Evolutionary conservation across 1,139 yeast species (phyloP), one percentile per base, ranked within the genome.

Genomic region (Debaryomyces psychrophilus): DNA sequence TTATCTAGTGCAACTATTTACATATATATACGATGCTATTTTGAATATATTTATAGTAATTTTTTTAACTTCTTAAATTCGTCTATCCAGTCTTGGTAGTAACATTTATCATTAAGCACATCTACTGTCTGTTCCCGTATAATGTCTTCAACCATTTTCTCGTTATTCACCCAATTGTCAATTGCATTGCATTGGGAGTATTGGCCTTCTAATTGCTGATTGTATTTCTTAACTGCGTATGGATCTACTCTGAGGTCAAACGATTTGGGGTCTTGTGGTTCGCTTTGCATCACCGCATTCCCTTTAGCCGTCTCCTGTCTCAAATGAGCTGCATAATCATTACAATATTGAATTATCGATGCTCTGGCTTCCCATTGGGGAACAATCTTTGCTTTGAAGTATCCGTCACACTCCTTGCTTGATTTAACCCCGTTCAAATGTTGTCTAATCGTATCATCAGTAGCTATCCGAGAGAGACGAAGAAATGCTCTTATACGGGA

Each of bases 161-260:
- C 79, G 50, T 72, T 74, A 1, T 53, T 49, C 18, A 67, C 64
- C 79, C 79, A 74, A 41, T 59, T 60, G 25, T 69, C 71, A 4
- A 74, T 60, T 5, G 59, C 44, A 37, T 68, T 70, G 41, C 70
- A 61, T 34, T 59, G 54, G 2, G 53, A 48, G 43, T 50, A 68
- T 45, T 61, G 69, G 18, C 53, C 54, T 18, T 62, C 55, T 5
- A 63, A 27, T 18, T 52, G 47, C 17, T 62, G 61, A 17, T 58
- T 57, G 40, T 65, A 59, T 44, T 60, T 58, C 45, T 60, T 62
- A 23, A 56, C 50, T 5, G 79, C 78, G 47, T 74, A 74, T 0
- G 79, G 79, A 50, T 74, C 77, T 7, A 64, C 50, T 25, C 77
- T 54, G 37, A 73, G 59, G 51, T 73, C 73, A 45, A 64, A 65